These are phyloP conservation scores for Fraxinus angustifolia DNA, from an alignment of 305 asterid genomes.

Conservation along the genomic window DNA sequence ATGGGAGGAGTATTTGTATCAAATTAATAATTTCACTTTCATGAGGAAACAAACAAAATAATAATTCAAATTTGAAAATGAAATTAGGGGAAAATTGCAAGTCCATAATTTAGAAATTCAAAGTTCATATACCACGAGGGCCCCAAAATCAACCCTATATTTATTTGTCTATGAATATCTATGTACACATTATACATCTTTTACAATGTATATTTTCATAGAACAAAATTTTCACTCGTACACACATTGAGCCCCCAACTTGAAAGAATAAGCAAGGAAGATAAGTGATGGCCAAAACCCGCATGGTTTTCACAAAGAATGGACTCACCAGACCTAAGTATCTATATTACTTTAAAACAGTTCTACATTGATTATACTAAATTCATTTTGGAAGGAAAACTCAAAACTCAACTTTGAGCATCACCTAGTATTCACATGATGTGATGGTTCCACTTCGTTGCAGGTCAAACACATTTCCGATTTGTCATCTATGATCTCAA, in stretches of 20 bases:
- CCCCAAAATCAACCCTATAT: conserved; percentile 10
- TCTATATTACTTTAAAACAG: conserved; percentile 17
- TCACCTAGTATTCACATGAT: conserved; percentile 33
- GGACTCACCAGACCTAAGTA: conserved; percentile 27
- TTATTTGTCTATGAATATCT: conserved; percentile 24
- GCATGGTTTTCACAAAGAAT: conserved; percentile 20
- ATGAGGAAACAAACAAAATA: not conserved
- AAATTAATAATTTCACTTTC: not conserved
- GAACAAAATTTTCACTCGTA: conserved; percentile 15
- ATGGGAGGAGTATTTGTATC: not conserved
- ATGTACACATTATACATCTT: conserved; percentile 37
- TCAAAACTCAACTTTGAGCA: conserved; percentile 15
- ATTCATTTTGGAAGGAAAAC: conserved; percentile 11
- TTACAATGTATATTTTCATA: conserved; percentile 21
- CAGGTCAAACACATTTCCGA: not conserved
- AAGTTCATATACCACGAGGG: not conserved
- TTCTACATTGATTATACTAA: conserved; percentile 22
- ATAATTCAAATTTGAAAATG: not conserved
- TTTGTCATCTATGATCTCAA: not conserved
- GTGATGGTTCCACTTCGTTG: not conserved
- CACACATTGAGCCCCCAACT: conserved; percentile 22
- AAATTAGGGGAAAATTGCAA: not conserved
- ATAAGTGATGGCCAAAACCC: conserved; percentile 27
- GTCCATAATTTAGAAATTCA: not conserved
- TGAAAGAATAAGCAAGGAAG: conserved; percentile 31